A percentile compares a stretch with the other conserved stretches of the same genome.
phyloP scores from a whole-genome alignment of 306 rosid species.

The Ormosia semicastrata region DNA sequence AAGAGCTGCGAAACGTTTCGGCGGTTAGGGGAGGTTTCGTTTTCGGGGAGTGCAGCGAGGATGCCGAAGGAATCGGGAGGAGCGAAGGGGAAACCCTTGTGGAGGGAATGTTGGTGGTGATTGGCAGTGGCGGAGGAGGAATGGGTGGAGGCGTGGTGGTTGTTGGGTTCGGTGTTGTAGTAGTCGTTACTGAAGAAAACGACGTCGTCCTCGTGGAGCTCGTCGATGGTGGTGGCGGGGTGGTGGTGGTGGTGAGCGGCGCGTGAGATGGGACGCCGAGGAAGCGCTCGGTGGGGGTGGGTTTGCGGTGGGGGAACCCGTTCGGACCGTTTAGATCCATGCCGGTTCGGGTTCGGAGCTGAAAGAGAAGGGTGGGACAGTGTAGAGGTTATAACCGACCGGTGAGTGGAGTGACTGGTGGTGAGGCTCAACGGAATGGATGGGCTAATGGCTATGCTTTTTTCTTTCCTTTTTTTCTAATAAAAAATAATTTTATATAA shows the following conservation, averaged over 20 bases:
- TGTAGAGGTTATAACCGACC: not conserved
- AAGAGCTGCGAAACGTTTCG: slow-evolving; percentile 41
- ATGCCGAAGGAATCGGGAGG: slow-evolving; percentile 65
- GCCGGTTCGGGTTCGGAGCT: not conserved
- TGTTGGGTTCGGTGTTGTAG: slow-evolving; percentile 34
- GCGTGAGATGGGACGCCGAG: slow-evolving; percentile 37
- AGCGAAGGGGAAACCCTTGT: slow-evolving; percentile 33
- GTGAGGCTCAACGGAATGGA: not conserved
- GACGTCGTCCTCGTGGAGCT: slow-evolving; percentile 74
- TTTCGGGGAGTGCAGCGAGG: slow-evolving; percentile 79
- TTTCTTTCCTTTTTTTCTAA: not conserved
- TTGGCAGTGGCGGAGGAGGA: slow-evolving; percentile 45
- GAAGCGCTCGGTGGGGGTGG: slow-evolving; percentile 27
- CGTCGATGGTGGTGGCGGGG: slow-evolving; percentile 25
- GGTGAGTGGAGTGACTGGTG: not conserved
- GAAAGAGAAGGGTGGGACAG: too few relatives aligned
- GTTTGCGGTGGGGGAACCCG: slow-evolving; percentile 4
- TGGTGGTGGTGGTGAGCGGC: not conserved
- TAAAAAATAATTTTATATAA: not conserved
- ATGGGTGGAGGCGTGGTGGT: slow-evolving; percentile 23
- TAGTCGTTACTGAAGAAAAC: slow-evolving; percentile 54
- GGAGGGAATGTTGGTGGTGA: slow-evolving; percentile 21
- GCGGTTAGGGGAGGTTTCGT: slow-evolving; percentile 37
- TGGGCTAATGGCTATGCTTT: not conserved
- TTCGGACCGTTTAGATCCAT: slow-evolving; percentile 26